A percentile compares a stretch with the other conserved stretches of the same genome.
phyloP scores from a whole-genome alignment of 2,329 filamentous ascomycete genomes.

The Laburnicola sp. region DNA sequence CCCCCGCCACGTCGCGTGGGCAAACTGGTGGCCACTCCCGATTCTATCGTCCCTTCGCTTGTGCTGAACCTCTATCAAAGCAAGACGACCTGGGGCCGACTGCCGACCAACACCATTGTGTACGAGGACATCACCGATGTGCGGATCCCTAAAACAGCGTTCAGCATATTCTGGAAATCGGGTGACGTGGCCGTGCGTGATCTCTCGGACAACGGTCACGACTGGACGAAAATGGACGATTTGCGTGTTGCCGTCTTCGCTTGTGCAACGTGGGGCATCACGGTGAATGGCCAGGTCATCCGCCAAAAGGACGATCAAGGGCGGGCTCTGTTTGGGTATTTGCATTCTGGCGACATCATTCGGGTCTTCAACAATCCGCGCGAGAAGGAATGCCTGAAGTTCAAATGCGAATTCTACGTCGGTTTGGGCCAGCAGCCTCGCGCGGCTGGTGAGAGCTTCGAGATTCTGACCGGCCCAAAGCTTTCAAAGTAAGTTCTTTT shows the following conservation, averaged over 20 bases:
- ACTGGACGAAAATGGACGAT: slow-evolving; percentile 57
- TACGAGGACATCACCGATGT: slow-evolving; percentile 66
- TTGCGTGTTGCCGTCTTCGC: slow-evolving; percentile 75
- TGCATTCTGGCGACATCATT: slow-evolving; percentile 78
- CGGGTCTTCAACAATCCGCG: slow-evolving; percentile 65
- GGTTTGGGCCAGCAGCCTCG: slow-evolving; percentile 42
- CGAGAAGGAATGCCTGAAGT: slow-evolving; percentile 43
- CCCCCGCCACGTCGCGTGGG: slow-evolving; percentile 58
- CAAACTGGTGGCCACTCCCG: slow-evolving; percentile 65
- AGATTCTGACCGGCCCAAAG: slow-evolving; percentile 20
- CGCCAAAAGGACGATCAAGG: slow-evolving; percentile 57
- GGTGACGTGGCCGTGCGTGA: slow-evolving; percentile 65
- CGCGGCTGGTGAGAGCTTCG: slow-evolving; percentile 31
- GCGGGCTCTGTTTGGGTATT: slow-evolving; percentile 62
- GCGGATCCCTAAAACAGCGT: slow-evolving; percentile 78
- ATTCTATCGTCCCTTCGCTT: slow-evolving; percentile 67
- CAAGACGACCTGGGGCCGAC: slow-evolving; percentile 77
- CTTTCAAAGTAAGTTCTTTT: slow-evolving; percentile 7
- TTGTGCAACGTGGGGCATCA: slow-evolving; percentile 74
- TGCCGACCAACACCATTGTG: slow-evolving; percentile 66
- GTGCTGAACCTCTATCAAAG: slow-evolving; percentile 66
- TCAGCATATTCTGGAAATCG: slow-evolving; percentile 64
- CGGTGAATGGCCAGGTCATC: slow-evolving; percentile 72
- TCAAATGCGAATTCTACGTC: slow-evolving; percentile 49
- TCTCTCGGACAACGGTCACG: slow-evolving; percentile 51